Evolutionary conservation across 2,329 filamentous ascomycete species (phyloP), one percentile per base, ranked within the genome.

Genomic region (Aotearoamyces nothofagi): DNA sequence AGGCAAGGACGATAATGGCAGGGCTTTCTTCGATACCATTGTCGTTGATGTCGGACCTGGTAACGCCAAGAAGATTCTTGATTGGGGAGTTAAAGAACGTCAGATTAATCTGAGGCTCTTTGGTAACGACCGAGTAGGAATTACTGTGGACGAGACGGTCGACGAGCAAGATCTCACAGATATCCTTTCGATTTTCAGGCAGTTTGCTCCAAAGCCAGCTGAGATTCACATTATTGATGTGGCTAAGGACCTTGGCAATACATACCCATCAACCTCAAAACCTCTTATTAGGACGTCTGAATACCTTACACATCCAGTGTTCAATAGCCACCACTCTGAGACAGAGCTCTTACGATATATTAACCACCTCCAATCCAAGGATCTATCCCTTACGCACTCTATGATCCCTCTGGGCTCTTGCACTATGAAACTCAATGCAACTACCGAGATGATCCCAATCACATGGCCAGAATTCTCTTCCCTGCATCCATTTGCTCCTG

Each of bases 391-490:
- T 4, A 81, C 86, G 2, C 87, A 96, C 57, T 94, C 86, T 10
- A 96, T 96, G 87, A 96, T 96, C 36, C 84, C 87, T 3, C 69
- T 96, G 1, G 87, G 87, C 12, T 94, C 87, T 1, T 96, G 87
- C 62, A 96, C 87, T 9, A 96, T 96, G 87, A 96, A 96, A 63
- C 72, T 94, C 30, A 94, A 94, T 52, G 81, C 79, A 23, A 90
- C 86, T 3, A 81, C 81, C 1, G 83, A 94, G 58, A 94, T 96
- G 87, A 68, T 80, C 10, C 78, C 86, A 5, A 66, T 94, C 31
- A 80, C 80, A 1, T 77, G 74, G 56, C 71, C 75, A 1, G 70
- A 76, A 27, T 82, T 86, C 46, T 68, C 79, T 23, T 71, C 77
- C 36, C 63, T 92, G 17, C 87, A 96, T 55, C 87, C 87, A 0